Conservation (phyloP, 768 basidiomycete genomes). For the Dendrothele bispora region DNA sequence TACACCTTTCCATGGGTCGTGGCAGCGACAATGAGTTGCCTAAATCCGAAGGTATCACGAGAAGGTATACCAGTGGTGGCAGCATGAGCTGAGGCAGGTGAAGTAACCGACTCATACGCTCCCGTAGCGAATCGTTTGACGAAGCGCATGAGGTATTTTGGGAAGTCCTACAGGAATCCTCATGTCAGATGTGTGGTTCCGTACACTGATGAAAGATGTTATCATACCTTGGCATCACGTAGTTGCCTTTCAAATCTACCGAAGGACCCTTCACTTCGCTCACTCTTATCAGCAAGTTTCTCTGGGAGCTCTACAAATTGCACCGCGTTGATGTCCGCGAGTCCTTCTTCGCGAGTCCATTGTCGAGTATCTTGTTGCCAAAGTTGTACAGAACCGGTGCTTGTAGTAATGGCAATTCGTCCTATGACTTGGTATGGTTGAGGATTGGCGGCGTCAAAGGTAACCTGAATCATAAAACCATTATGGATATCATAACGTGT, state of each 20-base stretch:
- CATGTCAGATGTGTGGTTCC: no score
- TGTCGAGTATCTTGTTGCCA: constrained; percentile 61
- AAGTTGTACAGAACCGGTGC: constrained; percentile 75
- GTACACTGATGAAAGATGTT: no score
- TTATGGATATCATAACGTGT: neutral
- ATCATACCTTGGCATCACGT: constrained; percentile 62
- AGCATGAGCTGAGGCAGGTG: constrained; percentile 30
- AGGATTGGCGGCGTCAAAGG: constrained; percentile 50
- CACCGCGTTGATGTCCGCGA: constrained; percentile 61
- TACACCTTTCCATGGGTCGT: constrained; percentile 75
- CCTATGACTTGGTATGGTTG: constrained; percentile 34
- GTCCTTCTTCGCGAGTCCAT: constrained; percentile 83
- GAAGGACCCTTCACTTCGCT: constrained; percentile 52
- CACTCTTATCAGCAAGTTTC: constrained; percentile 28
- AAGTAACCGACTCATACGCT: constrained; percentile 54
- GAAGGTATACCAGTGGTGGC: constrained; percentile 34
- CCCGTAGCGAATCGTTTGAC: constrained; percentile 70
- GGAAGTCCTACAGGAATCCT: no score
- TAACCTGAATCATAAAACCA: constrained; percentile 35
- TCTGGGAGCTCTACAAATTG: constrained; percentile 83
- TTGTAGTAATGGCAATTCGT: constrained; percentile 59
- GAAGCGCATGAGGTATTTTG: constrained; percentile 67
- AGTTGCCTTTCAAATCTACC: constrained; percentile 57
- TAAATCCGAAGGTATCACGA: constrained; percentile 84
- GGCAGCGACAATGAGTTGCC: constrained; percentile 76